These are phyloP conservation scores for Colletotrichum higginsianum DNA, from an alignment of 2,329 filamentous ascomycete species.

Conservation along the genomic window DNA sequence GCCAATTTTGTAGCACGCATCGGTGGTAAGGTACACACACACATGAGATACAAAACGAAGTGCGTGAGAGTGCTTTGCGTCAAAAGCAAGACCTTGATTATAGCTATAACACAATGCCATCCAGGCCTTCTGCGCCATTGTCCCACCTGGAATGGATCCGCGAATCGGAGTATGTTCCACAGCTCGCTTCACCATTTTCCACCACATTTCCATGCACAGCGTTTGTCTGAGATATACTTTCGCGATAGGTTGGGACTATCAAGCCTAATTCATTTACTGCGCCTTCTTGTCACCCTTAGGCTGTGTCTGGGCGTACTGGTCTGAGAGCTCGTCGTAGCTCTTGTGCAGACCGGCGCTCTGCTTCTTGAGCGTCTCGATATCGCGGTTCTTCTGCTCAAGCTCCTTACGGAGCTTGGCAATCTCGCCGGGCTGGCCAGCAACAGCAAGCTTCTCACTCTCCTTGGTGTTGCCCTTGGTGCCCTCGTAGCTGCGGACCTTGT, in stretches of 20 bases:
- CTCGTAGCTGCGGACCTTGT: constrained; percentile 89
- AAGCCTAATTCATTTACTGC: constrained; percentile 53
- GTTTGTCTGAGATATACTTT: not conserved
- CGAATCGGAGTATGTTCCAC: not conserved
- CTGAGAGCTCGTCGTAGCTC: constrained; percentile 89
- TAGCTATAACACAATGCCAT: constrained; percentile 29
- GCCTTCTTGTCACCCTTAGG: constrained; percentile 71
- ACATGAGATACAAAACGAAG: not conserved
- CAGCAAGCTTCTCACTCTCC: constrained; percentile 79
- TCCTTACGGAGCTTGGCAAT: constrained; percentile 79
- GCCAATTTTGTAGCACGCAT: too few relatives aligned
- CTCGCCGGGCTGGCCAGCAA: constrained; percentile 82
- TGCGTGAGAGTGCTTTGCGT: not conserved
- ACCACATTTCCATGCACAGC: not conserved
- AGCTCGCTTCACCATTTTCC: not conserved
- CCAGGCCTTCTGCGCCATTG: constrained; percentile 15
- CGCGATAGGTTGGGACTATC: not conserved
- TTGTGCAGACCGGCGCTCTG: constrained; percentile 86
- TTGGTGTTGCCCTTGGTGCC: constrained; percentile 69
- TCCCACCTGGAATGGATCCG: not conserved
- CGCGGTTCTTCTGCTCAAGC: constrained; percentile 83
- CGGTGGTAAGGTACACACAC: too few relatives aligned
- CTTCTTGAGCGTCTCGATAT: constrained; percentile 92
- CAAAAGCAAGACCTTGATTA: constrained; percentile 20
- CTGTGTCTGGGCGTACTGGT: constrained; percentile 79